Base-by-base conservation (phyloP, 805 yeast species). In the Wickerhamia fluorescens region DNA sequence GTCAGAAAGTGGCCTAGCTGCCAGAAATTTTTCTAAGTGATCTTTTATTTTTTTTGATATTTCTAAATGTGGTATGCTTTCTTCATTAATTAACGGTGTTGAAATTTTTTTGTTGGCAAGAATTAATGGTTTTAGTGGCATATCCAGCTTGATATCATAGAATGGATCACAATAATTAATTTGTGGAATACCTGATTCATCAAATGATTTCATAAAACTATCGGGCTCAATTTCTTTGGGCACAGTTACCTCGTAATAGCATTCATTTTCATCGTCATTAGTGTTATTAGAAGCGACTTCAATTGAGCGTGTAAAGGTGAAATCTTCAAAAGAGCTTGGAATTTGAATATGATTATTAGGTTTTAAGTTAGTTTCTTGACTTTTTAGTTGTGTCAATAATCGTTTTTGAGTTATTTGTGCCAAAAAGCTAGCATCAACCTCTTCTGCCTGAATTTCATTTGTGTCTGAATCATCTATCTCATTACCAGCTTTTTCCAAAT, bases 91-190 rank as follows among this genome's bases (percentile, higher is more conserved):
- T 7, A 34, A 40, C 1, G 62, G 63, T 1, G 82, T 51, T 1
- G 53, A 56, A 36, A 76, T 75, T 38, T 69, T 73, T 36, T 67
- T 73, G 5, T 87, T 88, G 1, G 88, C 88, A 52, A 74, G 78
- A 1, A 71, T 52, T 31, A 79, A 69, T 0, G 89, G 78, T 5
- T 51, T 43, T 2, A 73, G n/a, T 8, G 61, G 78, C 5, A 69
- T 56, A 40, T 84, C 88, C 1, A 51, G 43, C 0, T 59, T 41
- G 10, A 68, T 63, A 16, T 76, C 68, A 41, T 74, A 88, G 39
- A 56, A 74, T 0, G 96, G 94, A 37, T 73, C 80, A 1, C 42
- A 33, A 45, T 80, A 78, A 9, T 74, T 66, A 9, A 73, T 52
- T 37, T 68, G 63, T 3, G 81, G 66, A 9, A 67, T 41, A 0